Evolutionary conservation across 1,139 yeast species (phyloP).

Genomic region (Pichiaceae sp.): DNA sequence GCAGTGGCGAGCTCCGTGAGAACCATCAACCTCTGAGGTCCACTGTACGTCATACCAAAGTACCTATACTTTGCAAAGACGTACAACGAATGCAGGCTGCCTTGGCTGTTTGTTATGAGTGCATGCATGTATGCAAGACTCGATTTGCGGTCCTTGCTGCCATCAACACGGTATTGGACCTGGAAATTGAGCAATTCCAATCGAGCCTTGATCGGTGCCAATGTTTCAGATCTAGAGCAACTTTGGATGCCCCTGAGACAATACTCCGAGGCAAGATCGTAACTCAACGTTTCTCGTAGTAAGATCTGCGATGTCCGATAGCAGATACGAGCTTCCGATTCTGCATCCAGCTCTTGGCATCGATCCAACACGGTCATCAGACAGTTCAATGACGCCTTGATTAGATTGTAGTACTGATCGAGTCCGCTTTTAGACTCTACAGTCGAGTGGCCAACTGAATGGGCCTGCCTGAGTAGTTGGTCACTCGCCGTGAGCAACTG

Average conservation of each 20-base stretch:
- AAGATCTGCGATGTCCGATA: conserved; percentile 31
- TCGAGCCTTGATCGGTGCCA: conserved; percentile 17
- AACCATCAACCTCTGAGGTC: conserved; percentile 22
- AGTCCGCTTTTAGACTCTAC: conserved; percentile 7
- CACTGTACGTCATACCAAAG: conserved; percentile 22
- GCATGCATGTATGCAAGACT: conserved; percentile 26
- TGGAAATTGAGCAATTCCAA: conserved; percentile 30
- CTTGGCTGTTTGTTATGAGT: conserved; percentile 11
- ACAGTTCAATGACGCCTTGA: conserved; percentile 33
- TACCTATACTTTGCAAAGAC: conserved; percentile 25
- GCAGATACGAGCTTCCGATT: conserved; percentile 26
- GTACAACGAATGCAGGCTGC: not conserved
- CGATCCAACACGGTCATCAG: conserved; percentile 26
- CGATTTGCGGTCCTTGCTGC: conserved; percentile 20
- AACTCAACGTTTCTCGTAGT: conserved; percentile 33
- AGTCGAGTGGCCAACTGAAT: conserved; percentile 5
- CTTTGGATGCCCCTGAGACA: conserved; percentile 31
- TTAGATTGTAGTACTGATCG: conserved; percentile 27
- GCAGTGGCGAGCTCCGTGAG: conserved; percentile 19
- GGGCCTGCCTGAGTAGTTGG: conserved; percentile 12
- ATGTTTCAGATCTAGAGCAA: conserved; percentile 23
- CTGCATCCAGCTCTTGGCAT: conserved; percentile 23
- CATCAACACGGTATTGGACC: conserved; percentile 23
- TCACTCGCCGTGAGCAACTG: conserved; percentile 9
- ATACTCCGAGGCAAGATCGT: conserved; percentile 32